Base-by-base conservation (phyloP, 768 basidiomycete genomes). In the Tulasnella sp. region DNA sequence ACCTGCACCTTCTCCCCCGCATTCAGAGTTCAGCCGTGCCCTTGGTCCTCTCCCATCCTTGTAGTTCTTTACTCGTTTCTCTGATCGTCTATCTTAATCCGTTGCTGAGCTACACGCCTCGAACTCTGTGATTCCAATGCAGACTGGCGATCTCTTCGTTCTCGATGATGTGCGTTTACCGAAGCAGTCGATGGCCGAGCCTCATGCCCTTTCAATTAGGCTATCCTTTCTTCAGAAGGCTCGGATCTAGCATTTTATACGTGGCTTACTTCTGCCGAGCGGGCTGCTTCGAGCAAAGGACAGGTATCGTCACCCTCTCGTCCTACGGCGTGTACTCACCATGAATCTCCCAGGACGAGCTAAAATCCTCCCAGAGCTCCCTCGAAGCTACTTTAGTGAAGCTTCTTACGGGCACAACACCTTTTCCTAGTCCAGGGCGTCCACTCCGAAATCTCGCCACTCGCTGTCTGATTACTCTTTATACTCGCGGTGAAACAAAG, bases 371-470 rank as follows among this genome's bases (percentile, higher is more conserved):
- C 3, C 89, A 92, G 65, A 58, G 75, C 0, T 72, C 72, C 11
- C 66, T 91, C 4, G 85, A 88, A 64, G 71, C 75, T 6, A 72
- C 74, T 0, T 69, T 92, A 37, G 69, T 88, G 61, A 84, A 84
- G 63, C 71, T 90, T 48, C 71, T 90, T 17, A 73, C 79, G 14
- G 79, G 80, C 2, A 72, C 79, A 0, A 73, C 80, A 6, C 75
- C 75, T 9, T 84, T 82, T 63, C 88, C 92, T n/a, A 68, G 76
- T 27, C 93, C 94, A 0, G 94, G 94, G 41, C 83, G 92, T 8
- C 88, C 89, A 2, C 70, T 91, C 40, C 79, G 94, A 37, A 83
- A 84, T 58, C 73, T 89, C 4, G 78, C 85, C 45, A 80, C 85
- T 7, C 74, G 86, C 74, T 91, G 89, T 64, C 70, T 97, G 43